Evolutionary conservation across 768 basidiomycete genomes (phyloP), one percentile per base, ranked within the genome.

Genomic region (Brasilioporus rufonigricans): DNA sequence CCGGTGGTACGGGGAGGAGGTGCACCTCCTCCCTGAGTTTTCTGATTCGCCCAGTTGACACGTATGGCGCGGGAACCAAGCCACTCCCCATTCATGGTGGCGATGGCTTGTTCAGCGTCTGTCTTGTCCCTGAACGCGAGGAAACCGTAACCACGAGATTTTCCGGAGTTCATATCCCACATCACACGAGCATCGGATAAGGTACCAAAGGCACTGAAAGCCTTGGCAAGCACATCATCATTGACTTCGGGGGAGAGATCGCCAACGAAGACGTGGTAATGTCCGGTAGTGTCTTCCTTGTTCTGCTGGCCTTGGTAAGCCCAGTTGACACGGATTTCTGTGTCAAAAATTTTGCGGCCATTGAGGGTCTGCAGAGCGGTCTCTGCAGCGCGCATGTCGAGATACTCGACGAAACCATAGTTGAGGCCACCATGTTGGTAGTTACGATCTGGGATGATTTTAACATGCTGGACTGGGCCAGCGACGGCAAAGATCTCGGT

Each of bases 121-220:
- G 96, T 93, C 76, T 96, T 95, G 79, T 99, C 97, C 65, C 96
- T 84, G 83, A 98, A 98, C 3, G 96, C 95, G 60, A 98, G 83
- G 82, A 98, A 98, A 48, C 96, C 95, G 69, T 98, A 98, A 39
- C 96, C 96, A 65, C 96, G 89, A 66, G 89, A 93, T 77, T 98
- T 98, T 58, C 97, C 97, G 50, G 95, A 96, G 76, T 95, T 97
- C 93, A 98, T 98, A 72, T 99, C 97, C 96, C 96, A 98, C 96
- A 98, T 98, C 57, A 98, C 97, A 32, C 97, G 85, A 47, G 96
- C 96, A 73, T 99, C 97, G 48, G 93, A 95, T 75, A 99, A 81
- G 57, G 89, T 90, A 31, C 94, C 95, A 70, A 99, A 99, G 36
- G 96, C 96, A 64, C 85, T 87, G 79, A 99, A 99, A 8, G 97